Evolutionary conservation across 2,329 filamentous ascomycete genomes (phyloP).

Genomic region (Massarina eburnea): DNA sequence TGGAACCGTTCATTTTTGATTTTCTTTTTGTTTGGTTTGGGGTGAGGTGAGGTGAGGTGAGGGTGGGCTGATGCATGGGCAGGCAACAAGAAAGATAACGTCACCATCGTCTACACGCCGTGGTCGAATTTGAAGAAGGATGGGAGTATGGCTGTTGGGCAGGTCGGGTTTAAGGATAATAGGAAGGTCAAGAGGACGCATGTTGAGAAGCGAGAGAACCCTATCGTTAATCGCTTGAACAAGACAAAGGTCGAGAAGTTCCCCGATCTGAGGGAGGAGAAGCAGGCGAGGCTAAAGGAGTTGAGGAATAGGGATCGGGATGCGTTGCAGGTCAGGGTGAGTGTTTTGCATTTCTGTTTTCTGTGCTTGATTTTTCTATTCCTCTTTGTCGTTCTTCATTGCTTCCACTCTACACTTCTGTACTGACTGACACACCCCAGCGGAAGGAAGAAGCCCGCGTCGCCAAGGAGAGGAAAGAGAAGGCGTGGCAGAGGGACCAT

Average conservation of each 20-base stretch:
- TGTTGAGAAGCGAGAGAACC: constrained; percentile 78
- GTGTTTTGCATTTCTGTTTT: constrained; percentile 12
- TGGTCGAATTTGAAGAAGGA: constrained; percentile 97
- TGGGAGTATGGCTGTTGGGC: constrained; percentile 91
- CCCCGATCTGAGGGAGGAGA: constrained; percentile 80
- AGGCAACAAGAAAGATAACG: constrained; percentile 99
- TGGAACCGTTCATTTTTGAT: background rate
- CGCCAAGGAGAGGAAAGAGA: constrained; percentile 78
- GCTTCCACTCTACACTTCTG: background rate
- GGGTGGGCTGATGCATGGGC: background rate
- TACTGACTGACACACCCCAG: constrained; percentile 44
- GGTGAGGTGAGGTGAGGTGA: background rate
- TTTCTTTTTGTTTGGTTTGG: background rate
- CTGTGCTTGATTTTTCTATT: background rate
- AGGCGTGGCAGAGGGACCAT: constrained; percentile 96
- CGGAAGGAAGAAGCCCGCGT: constrained; percentile 75
- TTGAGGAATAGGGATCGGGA: constrained; percentile 72
- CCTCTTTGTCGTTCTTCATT: background rate
- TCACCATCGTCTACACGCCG: constrained; percentile 95
- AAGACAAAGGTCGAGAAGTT: constrained; percentile 91
- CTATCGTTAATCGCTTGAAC: constrained; percentile 94
- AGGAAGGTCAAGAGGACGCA: constrained; percentile 81
- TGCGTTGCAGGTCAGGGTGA: constrained; percentile 62
- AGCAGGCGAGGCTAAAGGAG: constrained; percentile 72
- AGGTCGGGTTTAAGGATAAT: constrained; percentile 95